phyloP scores from a whole-genome alignment of 257 asterid species.

The Solanum neorickii region DNA sequence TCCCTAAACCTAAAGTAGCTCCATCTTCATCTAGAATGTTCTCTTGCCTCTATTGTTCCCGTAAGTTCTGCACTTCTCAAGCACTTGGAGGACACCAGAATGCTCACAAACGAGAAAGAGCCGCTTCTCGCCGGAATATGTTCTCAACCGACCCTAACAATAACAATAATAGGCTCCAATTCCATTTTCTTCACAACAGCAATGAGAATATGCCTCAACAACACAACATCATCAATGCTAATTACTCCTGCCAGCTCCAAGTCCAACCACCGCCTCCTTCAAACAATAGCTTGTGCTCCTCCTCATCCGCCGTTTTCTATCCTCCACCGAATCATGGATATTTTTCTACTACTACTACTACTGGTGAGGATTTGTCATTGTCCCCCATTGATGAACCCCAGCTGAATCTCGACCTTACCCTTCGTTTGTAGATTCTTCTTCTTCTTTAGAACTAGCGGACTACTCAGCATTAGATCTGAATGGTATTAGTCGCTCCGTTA shows the following conservation, averaged over 20 bases:
- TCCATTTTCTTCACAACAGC: neutral
- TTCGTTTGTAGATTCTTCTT: neutral
- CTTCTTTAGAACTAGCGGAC: neutral
- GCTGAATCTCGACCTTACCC: neutral
- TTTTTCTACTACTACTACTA: neutral
- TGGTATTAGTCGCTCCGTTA: neutral
- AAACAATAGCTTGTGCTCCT: neutral
- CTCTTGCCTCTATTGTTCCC: constrained; percentile 79
- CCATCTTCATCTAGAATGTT: constrained; percentile 23
- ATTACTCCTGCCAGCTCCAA: neutral
- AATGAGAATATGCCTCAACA: neutral
- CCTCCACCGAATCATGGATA: neutral
- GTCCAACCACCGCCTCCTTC: neutral
- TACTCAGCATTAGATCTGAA: neutral
- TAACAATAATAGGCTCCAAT: neutral
- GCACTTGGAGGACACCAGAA: constrained; percentile 93
- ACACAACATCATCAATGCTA: neutral
- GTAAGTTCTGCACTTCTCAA: constrained; percentile 85
- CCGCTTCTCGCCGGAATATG: constrained; percentile 41
- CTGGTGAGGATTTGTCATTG: neutral
- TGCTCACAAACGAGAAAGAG: constrained; percentile 88
- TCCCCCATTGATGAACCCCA: neutral
- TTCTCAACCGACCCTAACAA: neutral
- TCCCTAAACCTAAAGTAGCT: neutral
- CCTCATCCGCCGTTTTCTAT: neutral